Percentiles rank a stretch among this genome's conserved stretches.
These are phyloP conservation scores for Teunomyces pallodes DNA, from an alignment of 805 yeast species.

Conservation along the genomic window DNA sequence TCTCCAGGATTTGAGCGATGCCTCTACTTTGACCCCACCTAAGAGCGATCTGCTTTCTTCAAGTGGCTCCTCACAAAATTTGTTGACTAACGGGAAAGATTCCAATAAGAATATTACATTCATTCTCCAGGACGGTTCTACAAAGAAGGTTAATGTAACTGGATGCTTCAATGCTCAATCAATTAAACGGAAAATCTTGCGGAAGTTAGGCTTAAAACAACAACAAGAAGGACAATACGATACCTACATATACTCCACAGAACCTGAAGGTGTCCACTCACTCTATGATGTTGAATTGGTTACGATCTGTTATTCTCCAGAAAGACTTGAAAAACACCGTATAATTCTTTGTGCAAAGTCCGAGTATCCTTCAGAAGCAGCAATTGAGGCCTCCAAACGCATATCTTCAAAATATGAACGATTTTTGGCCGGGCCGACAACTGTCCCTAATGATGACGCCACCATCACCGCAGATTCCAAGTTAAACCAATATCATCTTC, in stretches of 20 bases:
- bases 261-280: conserved; percentile 28
- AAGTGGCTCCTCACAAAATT: not conserved
- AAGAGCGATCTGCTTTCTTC: conserved; percentile 3
- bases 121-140: conserved; percentile 71
- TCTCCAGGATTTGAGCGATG: not conserved
- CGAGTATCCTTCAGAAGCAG: conserved; percentile 61
- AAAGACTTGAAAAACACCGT: conserved; percentile 66
- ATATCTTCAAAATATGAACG: conserved; percentile 33
- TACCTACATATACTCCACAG: conserved; percentile 50
- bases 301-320: conserved; percentile 75
- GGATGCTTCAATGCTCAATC: conserved; percentile 82
- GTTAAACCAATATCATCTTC: conserved; percentile 21
- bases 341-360: conserved; percentile 63
- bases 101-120: conserved; percentile 52
- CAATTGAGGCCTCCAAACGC: conserved; percentile 54
- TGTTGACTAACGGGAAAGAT: conserved; percentile 13
- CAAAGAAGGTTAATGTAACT: conserved; percentile 63
- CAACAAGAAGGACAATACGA: conserved; percentile 51
- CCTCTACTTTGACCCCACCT: conserved; percentile 6
- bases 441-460: not conserved
- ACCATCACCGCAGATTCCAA: conserved; percentile 5
- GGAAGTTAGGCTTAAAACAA: conserved; percentile 48
- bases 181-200: conserved; percentile 66
- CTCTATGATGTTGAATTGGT: conserved; percentile 79
- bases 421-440: conserved; percentile 7